Conservation (phyloP, 768 basidiomycete species). For the Mrakia blollopis region DNA sequence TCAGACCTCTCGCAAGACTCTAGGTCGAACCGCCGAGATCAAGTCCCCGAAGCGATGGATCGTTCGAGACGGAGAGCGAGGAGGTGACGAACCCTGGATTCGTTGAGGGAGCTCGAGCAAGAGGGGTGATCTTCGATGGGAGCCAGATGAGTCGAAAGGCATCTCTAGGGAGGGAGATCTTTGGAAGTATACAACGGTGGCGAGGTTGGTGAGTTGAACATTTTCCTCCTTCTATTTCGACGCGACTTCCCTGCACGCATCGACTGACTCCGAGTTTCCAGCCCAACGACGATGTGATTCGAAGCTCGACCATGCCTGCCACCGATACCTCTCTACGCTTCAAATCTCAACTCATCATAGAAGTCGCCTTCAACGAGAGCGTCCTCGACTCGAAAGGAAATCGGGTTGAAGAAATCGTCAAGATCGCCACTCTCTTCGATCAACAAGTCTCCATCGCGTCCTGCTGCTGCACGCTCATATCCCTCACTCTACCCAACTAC, state of each 20-base stretch:
- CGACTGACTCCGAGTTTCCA: not conserved
- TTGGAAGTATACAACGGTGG: conserved; percentile 5
- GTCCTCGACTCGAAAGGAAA: not conserved
- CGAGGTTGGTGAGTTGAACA: conserved; percentile 5
- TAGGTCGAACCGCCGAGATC: too few species aligned
- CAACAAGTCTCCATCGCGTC: conserved; percentile 1
- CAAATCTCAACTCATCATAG: not conserved
- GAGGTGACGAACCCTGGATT: not conserved
- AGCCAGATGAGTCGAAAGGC: not conserved
- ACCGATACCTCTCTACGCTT: not conserved
- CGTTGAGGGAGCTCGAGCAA: not conserved
- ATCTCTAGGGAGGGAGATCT: not conserved
- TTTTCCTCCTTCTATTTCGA: not conserved
- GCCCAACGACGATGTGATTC: conserved; percentile 9
- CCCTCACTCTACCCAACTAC: not conserved
- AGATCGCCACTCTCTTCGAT: not conserved
- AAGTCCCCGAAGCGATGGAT: not conserved
- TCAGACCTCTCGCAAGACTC: not conserved
- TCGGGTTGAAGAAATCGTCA: not conserved
- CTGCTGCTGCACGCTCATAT: conserved; percentile 1
- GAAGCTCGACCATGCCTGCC: not conserved
- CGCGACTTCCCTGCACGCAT: not conserved
- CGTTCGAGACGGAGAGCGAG: not conserved
- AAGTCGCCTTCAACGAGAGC: conserved; percentile 13
- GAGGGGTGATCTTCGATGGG: conserved; percentile 3